Conservation (phyloP, 2,329 filamentous ascomycete species). For the Alternaria sp. region DNA sequence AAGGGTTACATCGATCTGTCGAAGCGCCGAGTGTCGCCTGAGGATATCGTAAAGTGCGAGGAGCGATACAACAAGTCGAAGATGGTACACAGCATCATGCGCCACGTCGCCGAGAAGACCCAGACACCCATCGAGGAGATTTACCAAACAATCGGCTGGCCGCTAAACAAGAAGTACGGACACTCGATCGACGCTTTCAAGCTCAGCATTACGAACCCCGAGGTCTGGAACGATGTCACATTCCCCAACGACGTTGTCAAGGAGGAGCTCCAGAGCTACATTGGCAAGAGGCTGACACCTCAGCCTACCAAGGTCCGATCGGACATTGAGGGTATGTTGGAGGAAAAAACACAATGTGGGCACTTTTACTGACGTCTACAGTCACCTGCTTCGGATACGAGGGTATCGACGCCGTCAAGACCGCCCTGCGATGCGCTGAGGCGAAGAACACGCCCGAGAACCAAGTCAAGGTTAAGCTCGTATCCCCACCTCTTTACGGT, state of each 20-base stretch:
- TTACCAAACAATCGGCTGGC: constrained; percentile 96
- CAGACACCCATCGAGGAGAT: constrained; percentile 91
- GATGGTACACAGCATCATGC: constrained; percentile 98
- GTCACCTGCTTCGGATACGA: constrained; percentile 76
- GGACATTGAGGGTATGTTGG: constrained; percentile 79
- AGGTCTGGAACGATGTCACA: constrained; percentile 91
- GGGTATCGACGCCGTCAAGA: constrained; percentile 97
- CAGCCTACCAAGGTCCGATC: constrained; percentile 99
- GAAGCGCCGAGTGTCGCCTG: constrained; percentile 95
- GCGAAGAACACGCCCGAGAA: constrained; percentile 90
- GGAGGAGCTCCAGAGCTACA: constrained; percentile 93
- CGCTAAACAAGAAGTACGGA: constrained; percentile 95
- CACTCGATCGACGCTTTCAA: constrained; percentile 99
- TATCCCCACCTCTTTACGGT: constrained; percentile 91
- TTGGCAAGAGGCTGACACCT: constrained; percentile 94
- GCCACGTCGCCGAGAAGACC: constrained; percentile 97
- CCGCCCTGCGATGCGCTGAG: constrained; percentile 88
- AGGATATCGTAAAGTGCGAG: constrained; percentile 98
- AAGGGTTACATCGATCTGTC: constrained; percentile 99
- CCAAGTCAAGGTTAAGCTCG: constrained; percentile 97
- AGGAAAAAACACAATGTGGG: constrained; percentile 64
- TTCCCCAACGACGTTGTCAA: constrained; percentile 88
- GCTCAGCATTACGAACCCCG: constrained; percentile 96
- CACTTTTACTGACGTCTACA: constrained; percentile 24
- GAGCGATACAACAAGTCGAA: constrained; percentile 99